Percentiles rank a stretch among this genome's conserved stretches.
Conservation (phyloP, 1,284 basidiomycete species). For the Tausonia pullulans region DNA sequence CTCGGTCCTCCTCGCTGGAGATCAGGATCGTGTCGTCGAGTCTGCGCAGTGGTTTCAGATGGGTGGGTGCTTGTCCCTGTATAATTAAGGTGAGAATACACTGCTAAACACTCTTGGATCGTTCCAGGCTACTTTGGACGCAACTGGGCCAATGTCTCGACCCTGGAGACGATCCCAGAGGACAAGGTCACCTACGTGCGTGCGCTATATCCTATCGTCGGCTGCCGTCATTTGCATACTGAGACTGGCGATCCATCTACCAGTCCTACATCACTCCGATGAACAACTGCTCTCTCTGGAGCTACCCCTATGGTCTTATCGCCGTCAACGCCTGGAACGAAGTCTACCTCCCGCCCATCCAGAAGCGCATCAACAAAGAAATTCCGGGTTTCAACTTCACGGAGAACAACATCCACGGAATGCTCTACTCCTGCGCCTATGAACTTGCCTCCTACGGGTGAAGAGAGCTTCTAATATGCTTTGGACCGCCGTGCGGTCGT, state of each 20-base stretch:
- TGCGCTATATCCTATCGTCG: not conserved
- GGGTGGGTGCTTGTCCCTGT: conserved; percentile 13
- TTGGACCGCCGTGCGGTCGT: too few species aligned
- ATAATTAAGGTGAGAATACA: too few species aligned
- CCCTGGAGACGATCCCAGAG: conserved; percentile 37
- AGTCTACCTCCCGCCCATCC: conserved; percentile 37
- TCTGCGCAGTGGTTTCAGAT: conserved; percentile 41
- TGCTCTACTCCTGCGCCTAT: conserved; percentile 42
- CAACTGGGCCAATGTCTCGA: conserved; percentile 28
- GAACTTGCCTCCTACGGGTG: conserved; percentile 35
- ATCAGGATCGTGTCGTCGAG: conserved; percentile 40
- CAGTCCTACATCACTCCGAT: not conserved
- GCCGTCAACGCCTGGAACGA: conserved; percentile 31
- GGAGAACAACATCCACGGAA: conserved; percentile 36
- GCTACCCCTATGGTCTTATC: conserved; percentile 32
- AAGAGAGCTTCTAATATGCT: too few species aligned
- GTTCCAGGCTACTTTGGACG: conserved; percentile 35
- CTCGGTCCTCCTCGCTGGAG: conserved; percentile 36
- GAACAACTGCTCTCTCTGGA: conserved; percentile 24
- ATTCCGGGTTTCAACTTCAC: conserved; percentile 33
- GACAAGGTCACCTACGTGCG: conserved; percentile 30
- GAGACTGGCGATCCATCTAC: not conserved
- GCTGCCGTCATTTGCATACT: not conserved
- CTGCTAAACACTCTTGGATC: too few species aligned
- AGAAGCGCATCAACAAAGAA: conserved; percentile 33